These are phyloP conservation scores for Tylopilus rubrobrunneus DNA, from an alignment of 768 basidiomycete species.

Conservation along the genomic window DNA sequence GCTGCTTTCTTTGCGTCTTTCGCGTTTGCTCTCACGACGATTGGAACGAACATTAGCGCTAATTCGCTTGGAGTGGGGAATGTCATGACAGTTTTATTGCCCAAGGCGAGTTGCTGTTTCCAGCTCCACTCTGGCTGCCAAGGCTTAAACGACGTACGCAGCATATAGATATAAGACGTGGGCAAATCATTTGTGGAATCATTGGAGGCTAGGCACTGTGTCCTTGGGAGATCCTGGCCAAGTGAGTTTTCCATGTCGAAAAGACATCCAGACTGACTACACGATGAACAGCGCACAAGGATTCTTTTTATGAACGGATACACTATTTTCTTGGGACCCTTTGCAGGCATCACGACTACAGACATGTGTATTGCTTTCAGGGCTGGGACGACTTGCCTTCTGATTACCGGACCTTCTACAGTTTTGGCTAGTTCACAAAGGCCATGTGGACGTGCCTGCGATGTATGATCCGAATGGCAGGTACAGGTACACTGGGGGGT, in stretches of 20 bases:
- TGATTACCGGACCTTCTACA: conserved; percentile 25
- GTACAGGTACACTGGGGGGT: conserved; percentile 73
- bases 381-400: neutral
- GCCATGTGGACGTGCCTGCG: conserved; percentile 75
- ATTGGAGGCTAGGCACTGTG: conserved; percentile 82
- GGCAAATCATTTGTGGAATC: conserved; percentile 73
- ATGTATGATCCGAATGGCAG: conserved; percentile 80
- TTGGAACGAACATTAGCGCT: conserved; percentile 50
- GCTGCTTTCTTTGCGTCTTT: conserved; percentile 82
- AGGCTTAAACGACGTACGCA: neutral
- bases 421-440: conserved; percentile 76
- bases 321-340: conserved; percentile 82
- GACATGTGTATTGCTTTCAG: conserved; percentile 39
- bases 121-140: neutral
- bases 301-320: conserved; percentile 81
- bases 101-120: conserved; percentile 47
- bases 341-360: conserved; percentile 69
- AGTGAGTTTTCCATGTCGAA: conserved; percentile 12
- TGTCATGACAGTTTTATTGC: conserved; percentile 73
- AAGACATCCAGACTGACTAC: neutral
- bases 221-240: conserved; percentile 80
- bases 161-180: conserved; percentile 71
- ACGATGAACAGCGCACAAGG: conserved; percentile 42
- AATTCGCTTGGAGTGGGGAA: conserved; percentile 73
- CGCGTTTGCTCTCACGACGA: conserved; percentile 47